Evolutionary conservation across 2,329 filamentous ascomycete species (phyloP), one percentile per base, ranked within the genome.

Genomic region (Aspergillus pseudoglaucus): DNA sequence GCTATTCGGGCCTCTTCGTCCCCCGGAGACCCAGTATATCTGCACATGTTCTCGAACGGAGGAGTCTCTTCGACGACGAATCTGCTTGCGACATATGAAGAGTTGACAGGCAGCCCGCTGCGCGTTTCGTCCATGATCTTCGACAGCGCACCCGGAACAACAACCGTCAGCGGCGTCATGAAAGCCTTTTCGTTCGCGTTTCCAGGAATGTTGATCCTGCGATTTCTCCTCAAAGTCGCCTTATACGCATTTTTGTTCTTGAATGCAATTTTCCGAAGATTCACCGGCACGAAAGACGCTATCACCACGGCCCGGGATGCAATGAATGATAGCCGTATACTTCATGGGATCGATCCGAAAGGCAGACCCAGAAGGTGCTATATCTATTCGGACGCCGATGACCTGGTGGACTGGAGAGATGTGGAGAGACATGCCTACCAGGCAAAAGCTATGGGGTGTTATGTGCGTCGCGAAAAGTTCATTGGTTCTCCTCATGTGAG

Each of bases 41-140:
- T 77, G 7, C 75, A 78, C 58, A 60, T 72, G 47, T 78, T 78
- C 61, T 77, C 74, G 18, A 76, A 78, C 49, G 75, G 75, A 22
- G 76, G 76, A 14, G 59, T 68, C 17, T 65, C 68, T 44, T 69
- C 69, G 5, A 60, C 65, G 3, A 60, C 59, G 4, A 58, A 67
- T 22, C 51, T 78, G 6, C 66, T 75, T 2, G 51, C 58, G 14
- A 53, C 60, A 8, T 77, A 74, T 55, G 64, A 54, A 6, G 39
- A 53, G 14, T 52, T 55, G 1, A 71, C 63, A 1, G 64, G 65
- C 0, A 48, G 51, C 1, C 50, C 65, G 4, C 47, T 77, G 4
- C 71, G 70, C 2, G 50, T 73, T 4, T 67, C 64, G 2, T 68
- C 66, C 1, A 65, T 72, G 50, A 52, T 78, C 2, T 50, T 77